Percentiles rank a stretch among this genome's conserved stretches.
phyloP scores from a whole-genome alignment of 2,329 filamentous ascomycete genomes.

The Fusarium napiforme region DNA sequence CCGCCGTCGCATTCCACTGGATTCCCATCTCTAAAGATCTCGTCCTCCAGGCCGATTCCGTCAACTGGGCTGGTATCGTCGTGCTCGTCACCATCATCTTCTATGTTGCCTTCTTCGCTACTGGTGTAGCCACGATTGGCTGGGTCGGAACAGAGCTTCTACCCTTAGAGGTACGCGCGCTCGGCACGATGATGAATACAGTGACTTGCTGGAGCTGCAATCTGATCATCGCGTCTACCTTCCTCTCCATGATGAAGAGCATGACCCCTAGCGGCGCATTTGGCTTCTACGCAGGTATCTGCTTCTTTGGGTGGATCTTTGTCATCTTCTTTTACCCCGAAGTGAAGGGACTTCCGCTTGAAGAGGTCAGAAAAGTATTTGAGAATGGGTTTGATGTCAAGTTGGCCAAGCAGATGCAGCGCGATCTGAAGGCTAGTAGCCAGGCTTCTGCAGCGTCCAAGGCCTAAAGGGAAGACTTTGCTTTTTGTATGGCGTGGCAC shows the following conservation, averaged over 20 bases:
- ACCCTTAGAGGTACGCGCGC: constrained; percentile 59
- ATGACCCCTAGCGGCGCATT: constrained; percentile 62
- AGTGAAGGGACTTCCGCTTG: constrained; percentile 64
- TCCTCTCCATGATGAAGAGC: constrained; percentile 58
- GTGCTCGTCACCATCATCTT: constrained; percentile 51
- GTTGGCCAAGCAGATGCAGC: constrained; percentile 52
- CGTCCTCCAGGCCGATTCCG: constrained; percentile 47
- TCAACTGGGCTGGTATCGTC: constrained; percentile 53
- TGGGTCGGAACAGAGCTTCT: constrained; percentile 61
- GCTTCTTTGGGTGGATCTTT: constrained; percentile 54
- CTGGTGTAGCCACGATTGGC: constrained; percentile 57
- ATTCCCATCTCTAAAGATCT: constrained; percentile 55
- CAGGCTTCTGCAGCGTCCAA: neutral
- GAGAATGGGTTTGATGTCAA: constrained; percentile 58
- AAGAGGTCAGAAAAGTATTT: constrained; percentile 63
- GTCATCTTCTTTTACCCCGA: constrained; percentile 64
- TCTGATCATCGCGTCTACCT: constrained; percentile 61
- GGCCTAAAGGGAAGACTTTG: neutral
- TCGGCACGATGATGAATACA: constrained; percentile 61
- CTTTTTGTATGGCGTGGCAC: accelerated
- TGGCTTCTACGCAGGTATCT: constrained; percentile 63
- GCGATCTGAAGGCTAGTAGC: constrained; percentile 27
- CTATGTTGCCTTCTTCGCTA: constrained; percentile 51
- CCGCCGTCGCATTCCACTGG: constrained; percentile 56
- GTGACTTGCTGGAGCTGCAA: constrained; percentile 59